Percentiles rank a stretch among this genome's conserved stretches.
phyloP scores from a whole-genome alignment of 2,329 filamentous ascomycete genomes.

The Didymella lethalis region DNA sequence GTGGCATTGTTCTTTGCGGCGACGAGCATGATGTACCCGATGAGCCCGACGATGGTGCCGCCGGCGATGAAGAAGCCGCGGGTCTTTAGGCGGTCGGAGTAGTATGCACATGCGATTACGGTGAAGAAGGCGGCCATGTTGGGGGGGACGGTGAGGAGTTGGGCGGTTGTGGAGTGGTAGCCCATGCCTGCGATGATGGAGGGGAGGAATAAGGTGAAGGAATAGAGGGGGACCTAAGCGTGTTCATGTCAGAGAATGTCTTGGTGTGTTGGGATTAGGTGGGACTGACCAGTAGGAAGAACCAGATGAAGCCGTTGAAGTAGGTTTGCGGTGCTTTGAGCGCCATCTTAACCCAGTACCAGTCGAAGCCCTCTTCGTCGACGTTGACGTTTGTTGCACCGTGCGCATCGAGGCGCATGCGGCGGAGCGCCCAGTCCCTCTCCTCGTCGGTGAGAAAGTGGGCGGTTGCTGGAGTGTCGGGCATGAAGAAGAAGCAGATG shows the following conservation, averaged over 20 bases:
- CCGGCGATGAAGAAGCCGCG: conserved; percentile 59
- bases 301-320: conserved; percentile 50
- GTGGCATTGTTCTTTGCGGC: conserved; percentile 45
- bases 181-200: conserved; percentile 51
- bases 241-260: conserved; percentile 6
- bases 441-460: conserved; percentile 42
- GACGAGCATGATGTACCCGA: conserved; percentile 64
- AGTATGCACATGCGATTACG: conserved; percentile 51
- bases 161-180: conserved; percentile 50
- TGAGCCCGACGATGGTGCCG: conserved; percentile 56
- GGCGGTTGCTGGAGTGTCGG: conserved; percentile 56
- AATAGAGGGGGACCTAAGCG: conserved; percentile 3
- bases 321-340: conserved; percentile 47
- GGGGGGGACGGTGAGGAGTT: conserved; percentile 50
- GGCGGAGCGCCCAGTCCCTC: conserved; percentile 33
- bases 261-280: too few relatives aligned
- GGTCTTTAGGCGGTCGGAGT: conserved; percentile 54
- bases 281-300: conserved; percentile 45
- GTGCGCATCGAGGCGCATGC: conserved; percentile 42
- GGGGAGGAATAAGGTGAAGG: conserved; percentile 52
- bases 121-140: conserved; percentile 55
- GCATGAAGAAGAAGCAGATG: conserved; percentile 60
- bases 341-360: conserved; percentile 52
- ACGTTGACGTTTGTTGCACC: conserved; percentile 40
- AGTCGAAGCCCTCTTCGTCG: conserved; percentile 51